Conservation (phyloP, 805 yeast genomes). For the Wickerhamiella siamensis region DNA sequence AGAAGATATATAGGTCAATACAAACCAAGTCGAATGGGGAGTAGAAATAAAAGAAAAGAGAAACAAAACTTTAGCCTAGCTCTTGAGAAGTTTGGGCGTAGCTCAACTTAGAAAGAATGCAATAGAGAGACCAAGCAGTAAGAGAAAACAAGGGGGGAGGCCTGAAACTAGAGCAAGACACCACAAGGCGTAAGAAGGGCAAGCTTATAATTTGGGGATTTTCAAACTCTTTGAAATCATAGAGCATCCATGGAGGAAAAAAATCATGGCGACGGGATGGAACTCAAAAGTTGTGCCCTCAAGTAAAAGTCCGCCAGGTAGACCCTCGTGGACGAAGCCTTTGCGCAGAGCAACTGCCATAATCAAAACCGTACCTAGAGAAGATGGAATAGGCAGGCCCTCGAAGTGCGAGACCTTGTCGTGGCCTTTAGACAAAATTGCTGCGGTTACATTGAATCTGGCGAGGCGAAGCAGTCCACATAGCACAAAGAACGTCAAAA, state of each 20-base stretch:
- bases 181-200: too few species aligned
- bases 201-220: conserved; percentile 66
- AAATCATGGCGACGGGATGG: conserved; percentile 54
- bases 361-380: conserved; percentile 53
- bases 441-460: conserved; percentile 86
- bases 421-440: conserved; percentile 89
- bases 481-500: conserved; percentile 70
- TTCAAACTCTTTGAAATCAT: conserved; percentile 84
- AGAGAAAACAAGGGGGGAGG: too few species aligned
- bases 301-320: conserved; percentile 56
- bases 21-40: too few species aligned
- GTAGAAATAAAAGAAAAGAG: too few species aligned
- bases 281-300: conserved; percentile 48
- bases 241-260: conserved; percentile 70
- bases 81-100: too few species aligned
- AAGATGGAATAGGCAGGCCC: conserved; percentile 91
- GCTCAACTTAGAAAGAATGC: too few species aligned
- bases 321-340: conserved; percentile 27
- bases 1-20: too few species aligned
- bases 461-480: conserved; percentile 93
- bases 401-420: conserved; percentile 67
- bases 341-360: conserved; percentile 57
- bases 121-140: too few species aligned
- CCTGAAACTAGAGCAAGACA: too few species aligned
- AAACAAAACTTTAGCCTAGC: too few species aligned